These are phyloP conservation scores for Penicillium fimorum DNA, from an alignment of 495 filamentous ascomycete species.

Conservation along the genomic window DNA sequence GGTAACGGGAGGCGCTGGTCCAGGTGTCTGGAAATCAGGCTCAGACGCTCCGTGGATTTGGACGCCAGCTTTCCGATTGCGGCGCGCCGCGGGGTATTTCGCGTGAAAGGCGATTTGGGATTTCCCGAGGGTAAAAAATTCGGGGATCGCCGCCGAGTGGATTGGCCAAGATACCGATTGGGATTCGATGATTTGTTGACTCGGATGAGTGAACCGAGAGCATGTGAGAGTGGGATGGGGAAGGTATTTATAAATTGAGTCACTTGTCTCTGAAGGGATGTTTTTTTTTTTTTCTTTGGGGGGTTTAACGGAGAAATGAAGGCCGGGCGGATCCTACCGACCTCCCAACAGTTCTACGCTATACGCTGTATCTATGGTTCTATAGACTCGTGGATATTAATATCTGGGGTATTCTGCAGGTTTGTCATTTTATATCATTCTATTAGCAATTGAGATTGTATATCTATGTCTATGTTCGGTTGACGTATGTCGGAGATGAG, in stretches of 20 bases:
- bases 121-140: slow-evolving; percentile 32
- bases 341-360: not conserved
- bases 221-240: not conserved
- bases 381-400: not conserved
- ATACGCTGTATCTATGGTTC: slow-evolving; percentile 15
- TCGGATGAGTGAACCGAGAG: slow-evolving; percentile 7
- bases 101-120: slow-evolving; percentile 16
- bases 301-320: slow-evolving; percentile 5
- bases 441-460: not conserved
- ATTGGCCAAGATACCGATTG: slow-evolving; percentile 5
- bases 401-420: slow-evolving; percentile 9
- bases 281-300: not conserved
- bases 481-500: not conserved
- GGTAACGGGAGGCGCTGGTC: slow-evolving; percentile 58
- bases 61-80: slow-evolving; percentile 54
- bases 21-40: slow-evolving; percentile 80
- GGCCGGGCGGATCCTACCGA: slow-evolving; percentile 21
- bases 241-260: slow-evolving; percentile 4
- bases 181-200: not conserved
- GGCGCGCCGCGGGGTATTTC: slow-evolving; percentile 40
- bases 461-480: not conserved
- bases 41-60: slow-evolving; percentile 64
- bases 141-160: slow-evolving; percentile 39
- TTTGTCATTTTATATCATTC: not conserved
- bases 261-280: not conserved